Conservation (phyloP, 441 rosid genomes). For the Brassica hybrid region DNA sequence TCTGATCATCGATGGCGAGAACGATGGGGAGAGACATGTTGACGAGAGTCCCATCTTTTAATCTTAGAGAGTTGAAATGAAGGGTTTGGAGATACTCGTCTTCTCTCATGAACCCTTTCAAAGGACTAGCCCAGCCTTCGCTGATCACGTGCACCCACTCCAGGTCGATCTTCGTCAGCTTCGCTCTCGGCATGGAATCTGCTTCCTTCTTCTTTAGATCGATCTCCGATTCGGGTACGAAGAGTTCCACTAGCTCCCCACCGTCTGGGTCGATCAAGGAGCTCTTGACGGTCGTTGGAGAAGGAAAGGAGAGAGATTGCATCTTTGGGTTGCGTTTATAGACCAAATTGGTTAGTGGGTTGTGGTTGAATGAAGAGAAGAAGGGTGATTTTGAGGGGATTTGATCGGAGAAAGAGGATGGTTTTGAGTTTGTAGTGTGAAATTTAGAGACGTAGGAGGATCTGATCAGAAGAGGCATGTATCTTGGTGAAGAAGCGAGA, state of each 20-base stretch:
- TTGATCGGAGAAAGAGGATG: conserved; percentile 24
- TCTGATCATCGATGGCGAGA: conserved; percentile 80
- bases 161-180: conserved; percentile 69
- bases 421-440: conserved; percentile 31
- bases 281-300: conserved; percentile 54
- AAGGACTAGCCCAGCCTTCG: conserved; percentile 98
- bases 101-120: conserved; percentile 95
- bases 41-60: conserved; percentile 61
- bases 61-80: conserved; percentile 78
- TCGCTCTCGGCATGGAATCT: conserved; percentile 66
- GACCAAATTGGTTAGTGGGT: conserved; percentile 40
- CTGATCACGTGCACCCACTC: conserved; percentile 98
- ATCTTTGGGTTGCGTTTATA: conserved; percentile 42
- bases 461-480: conserved; percentile 65
- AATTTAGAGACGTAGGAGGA: conserved; percentile 40
- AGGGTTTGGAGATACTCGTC: conserved; percentile 82
- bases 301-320: conserved; percentile 35
- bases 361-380: conserved; percentile 49
- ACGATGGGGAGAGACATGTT: conserved; percentile 98
- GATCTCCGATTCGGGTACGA: conserved; percentile 65
- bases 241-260: conserved; percentile 69
- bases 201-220: conserved; percentile 61
- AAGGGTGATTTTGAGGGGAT: conserved; percentile 34
- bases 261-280: conserved; percentile 97
- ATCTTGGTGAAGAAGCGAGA: conserved; percentile 31